These are phyloP conservation scores for Dothideomycetes sp. DNA, from an alignment of 2,329 filamentous ascomycete species.

Conservation along the genomic window DNA sequence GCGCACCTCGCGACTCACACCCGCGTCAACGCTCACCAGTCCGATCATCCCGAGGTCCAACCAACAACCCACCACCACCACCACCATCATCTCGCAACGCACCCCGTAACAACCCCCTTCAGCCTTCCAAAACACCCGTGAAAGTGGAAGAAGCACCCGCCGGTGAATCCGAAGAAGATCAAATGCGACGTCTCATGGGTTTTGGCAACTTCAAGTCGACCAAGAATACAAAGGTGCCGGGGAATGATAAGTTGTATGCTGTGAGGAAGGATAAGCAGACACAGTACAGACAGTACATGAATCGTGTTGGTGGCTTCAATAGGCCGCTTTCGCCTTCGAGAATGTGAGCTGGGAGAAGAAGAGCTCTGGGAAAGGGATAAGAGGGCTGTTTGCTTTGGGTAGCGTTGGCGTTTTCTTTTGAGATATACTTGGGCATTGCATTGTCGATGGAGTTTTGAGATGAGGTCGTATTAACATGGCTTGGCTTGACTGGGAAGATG, in stretches of 20 bases:
- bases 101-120: neutral
- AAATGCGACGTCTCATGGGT: constrained; percentile 82
- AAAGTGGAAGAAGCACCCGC: constrained; percentile 1
- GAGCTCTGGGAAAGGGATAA: neutral
- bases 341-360: constrained; percentile 12
- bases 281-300: constrained; percentile 96
- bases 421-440: no score
- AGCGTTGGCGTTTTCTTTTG: constrained; percentile 9
- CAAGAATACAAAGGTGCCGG: constrained; percentile 78
- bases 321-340: constrained; percentile 51
- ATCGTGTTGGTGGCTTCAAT: constrained; percentile 73
- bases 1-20: neutral
- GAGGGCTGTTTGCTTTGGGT: neutral
- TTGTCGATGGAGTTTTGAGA: no score
- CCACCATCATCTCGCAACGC: neutral
- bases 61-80: neutral
- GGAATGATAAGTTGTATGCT: constrained; percentile 69
- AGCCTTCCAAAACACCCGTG: constrained; percentile 2
- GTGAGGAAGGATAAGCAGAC: constrained; percentile 90
- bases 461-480: no score
- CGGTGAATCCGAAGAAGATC: constrained; percentile 53
- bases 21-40: constrained; percentile 1
- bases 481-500: no score
- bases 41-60: neutral
- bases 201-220: constrained; percentile 80